Conservation (phyloP, 192 early-diverging fungal genomes). For the Dissophora globulifera region DNA sequence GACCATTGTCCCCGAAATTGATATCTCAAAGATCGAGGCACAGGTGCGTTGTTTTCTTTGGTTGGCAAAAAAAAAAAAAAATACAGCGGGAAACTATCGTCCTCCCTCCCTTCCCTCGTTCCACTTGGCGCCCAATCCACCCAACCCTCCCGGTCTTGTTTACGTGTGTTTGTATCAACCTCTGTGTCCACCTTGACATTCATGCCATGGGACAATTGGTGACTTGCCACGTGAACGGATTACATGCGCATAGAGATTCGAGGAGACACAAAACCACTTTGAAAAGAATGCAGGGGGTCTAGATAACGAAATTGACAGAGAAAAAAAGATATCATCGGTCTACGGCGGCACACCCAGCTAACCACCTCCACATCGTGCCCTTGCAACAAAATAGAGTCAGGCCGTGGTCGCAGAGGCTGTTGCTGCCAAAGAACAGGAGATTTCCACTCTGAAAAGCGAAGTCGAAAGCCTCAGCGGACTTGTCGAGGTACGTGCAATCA, state of each 20-base stretch:
- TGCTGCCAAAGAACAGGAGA: conserved; percentile 49
- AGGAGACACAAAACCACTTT: conserved; percentile 4
- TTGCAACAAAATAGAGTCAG: conserved; percentile 28
- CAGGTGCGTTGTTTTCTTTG: conserved; percentile 21
- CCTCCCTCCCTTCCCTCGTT: background rate
- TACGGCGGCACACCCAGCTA: too few species aligned
- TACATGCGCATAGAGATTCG: background rate
- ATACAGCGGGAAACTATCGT: background rate
- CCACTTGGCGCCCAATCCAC: background rate
- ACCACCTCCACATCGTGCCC: background rate
- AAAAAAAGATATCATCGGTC: too few species aligned
- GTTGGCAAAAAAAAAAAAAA: too few species aligned
- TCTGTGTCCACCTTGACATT: background rate
- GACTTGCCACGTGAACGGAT: conserved; percentile 15
- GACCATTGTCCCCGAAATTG: conserved; percentile 48
- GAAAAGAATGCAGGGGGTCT: too few species aligned
- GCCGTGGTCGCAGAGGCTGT: conserved; percentile 41
- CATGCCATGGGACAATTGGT: conserved; percentile 1
- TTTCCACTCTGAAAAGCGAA: conserved; percentile 32
- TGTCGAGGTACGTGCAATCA: conserved; percentile 32
- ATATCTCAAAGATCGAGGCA: conserved; percentile 49
- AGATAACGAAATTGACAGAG: too few species aligned
- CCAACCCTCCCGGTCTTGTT: conserved; percentile 9
- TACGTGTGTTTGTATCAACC: background rate
- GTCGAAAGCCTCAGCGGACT: conserved; percentile 49